Conservation (phyloP, 129 eudicot species). For the Daucus carota region DNA sequence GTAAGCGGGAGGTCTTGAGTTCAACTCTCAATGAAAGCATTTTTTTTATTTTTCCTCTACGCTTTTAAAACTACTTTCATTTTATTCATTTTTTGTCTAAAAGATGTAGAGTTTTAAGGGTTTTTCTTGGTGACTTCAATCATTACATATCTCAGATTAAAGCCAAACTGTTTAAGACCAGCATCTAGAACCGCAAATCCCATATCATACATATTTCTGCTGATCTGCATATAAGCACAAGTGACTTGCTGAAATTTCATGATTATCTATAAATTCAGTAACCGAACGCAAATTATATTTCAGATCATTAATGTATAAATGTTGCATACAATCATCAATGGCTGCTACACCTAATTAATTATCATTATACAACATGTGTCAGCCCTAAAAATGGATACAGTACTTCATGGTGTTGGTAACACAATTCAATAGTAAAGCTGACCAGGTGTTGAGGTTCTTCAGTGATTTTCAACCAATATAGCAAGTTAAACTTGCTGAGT, state of each 20-base stretch:
- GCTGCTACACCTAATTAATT: neutral
- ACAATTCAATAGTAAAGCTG: neutral
- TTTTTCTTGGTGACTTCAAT: too few species aligned
- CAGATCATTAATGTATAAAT: neutral
- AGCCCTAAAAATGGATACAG: neutral
- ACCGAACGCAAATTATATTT: neutral
- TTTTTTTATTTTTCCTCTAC: neutral
- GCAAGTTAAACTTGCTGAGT: neutral
- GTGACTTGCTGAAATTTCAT: neutral
- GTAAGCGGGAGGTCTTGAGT: constrained; percentile 98
- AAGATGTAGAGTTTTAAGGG: too few species aligned
- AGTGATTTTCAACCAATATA: neutral
- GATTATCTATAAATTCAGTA: neutral
- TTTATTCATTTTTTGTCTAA: too few species aligned
- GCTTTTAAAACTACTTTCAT: too few species aligned
- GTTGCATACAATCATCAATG: neutral
- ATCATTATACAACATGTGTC: neutral
- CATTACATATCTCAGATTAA: too few species aligned
- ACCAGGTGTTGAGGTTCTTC: neutral
- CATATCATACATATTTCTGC: neutral
- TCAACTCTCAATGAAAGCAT: constrained; percentile 63
- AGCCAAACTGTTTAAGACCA: too few species aligned
- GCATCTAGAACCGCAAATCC: too few species aligned
- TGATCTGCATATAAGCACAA: neutral
- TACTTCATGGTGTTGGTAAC: neutral